Conservation (phyloP, 306 rosid species). For the Urtica urens region DNA sequence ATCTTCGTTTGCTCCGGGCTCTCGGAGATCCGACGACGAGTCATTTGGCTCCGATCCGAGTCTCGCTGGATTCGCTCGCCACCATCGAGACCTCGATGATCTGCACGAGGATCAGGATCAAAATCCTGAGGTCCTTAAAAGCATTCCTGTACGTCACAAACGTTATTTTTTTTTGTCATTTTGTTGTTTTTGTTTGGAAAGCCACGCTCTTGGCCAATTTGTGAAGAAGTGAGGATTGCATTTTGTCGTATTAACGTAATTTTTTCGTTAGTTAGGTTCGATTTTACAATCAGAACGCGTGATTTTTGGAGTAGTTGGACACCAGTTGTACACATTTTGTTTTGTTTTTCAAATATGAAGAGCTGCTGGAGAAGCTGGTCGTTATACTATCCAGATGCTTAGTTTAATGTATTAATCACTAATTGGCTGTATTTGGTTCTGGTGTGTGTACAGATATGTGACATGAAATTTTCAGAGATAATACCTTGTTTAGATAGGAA, state of each 20-base stretch:
- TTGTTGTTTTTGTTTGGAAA: neutral
- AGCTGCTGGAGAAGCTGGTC: too few species aligned
- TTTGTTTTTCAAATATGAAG: too few species aligned
- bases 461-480: conserved; percentile 33
- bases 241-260: too few species aligned
- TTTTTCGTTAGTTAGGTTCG: too few species aligned
- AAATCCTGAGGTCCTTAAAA: conserved; percentile 25
- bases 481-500: conserved; percentile 54
- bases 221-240: too few species aligned
- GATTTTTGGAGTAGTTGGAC: too few species aligned
- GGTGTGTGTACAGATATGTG: conserved; percentile 31
- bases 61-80: conserved; percentile 13
- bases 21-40: conserved; percentile 29
- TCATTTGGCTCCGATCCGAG: conserved; percentile 8
- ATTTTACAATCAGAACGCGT: too few species aligned
- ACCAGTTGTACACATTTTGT: too few species aligned
- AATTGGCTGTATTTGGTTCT: neutral
- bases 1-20: conserved; percentile 41
- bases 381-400: neutral
- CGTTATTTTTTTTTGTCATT: neutral
- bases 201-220: neutral
- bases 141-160: conserved; percentile 28
- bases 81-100: conserved; percentile 21
- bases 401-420: neutral
- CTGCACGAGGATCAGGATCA: conserved; percentile 21